Evolutionary conservation across 1,139 yeast genomes (phyloP).

Genomic region (Barnettozyma hawaiiensis): DNA sequence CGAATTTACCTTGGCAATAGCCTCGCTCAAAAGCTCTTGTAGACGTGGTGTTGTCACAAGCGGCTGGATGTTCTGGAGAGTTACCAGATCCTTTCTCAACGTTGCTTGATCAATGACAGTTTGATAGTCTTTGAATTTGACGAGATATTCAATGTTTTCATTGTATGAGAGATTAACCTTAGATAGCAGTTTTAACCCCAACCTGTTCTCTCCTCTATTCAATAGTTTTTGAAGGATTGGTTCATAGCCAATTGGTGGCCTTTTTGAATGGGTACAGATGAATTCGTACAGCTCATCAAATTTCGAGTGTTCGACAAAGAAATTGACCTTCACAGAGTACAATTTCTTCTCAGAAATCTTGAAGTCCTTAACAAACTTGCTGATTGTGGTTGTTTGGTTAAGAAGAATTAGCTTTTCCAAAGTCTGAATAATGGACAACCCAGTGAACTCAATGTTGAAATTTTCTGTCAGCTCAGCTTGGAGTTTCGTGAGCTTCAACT

Average conservation of each 20-base stretch:
- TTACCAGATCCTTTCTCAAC: constrained; percentile 41
- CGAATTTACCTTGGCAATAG: constrained; percentile 4
- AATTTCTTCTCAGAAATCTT: constrained; percentile 58
- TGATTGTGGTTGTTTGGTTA: constrained; percentile 56
- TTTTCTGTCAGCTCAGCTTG: constrained; percentile 51
- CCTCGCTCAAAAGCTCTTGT: constrained; percentile 6
- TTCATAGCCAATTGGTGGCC: constrained; percentile 70
- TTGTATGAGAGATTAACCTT: constrained; percentile 15
- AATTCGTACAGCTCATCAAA: constrained; percentile 57
- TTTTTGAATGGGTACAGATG: constrained; percentile 35
- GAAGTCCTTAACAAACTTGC: constrained; percentile 53
- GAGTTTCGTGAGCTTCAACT: constrained; percentile 43
- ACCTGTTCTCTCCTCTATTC: constrained; percentile 11
- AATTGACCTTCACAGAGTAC: constrained; percentile 57
- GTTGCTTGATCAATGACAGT: constrained; percentile 60
- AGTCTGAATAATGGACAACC: constrained; percentile 51
- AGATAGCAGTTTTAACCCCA: constrained; percentile 16
- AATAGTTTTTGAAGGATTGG: constrained; percentile 44
- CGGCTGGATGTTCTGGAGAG: constrained; percentile 3
- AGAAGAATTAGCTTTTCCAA: constrained; percentile 47
- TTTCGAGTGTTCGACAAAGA: constrained; percentile 44
- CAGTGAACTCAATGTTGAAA: constrained; percentile 50
- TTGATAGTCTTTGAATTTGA: constrained; percentile 48
- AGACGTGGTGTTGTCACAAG: constrained; percentile 10
- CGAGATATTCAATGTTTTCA: constrained; percentile 42